phyloP scores from a whole-genome alignment of 768 basidiomycete genomes.

The Chalciporus chontae region DNA sequence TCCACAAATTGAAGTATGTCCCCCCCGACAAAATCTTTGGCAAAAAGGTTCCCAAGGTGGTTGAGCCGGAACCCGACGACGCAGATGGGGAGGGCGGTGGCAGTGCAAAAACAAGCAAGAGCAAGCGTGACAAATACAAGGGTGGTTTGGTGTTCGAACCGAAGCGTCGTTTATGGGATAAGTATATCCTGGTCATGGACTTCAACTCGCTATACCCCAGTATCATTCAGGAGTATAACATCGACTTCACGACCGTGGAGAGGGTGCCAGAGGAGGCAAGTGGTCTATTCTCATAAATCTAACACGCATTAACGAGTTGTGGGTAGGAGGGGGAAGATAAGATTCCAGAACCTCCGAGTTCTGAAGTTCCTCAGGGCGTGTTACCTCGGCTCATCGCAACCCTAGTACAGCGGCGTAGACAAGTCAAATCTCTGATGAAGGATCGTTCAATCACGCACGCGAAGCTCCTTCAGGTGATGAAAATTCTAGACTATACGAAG shows the following conservation, averaged over 20 bases:
- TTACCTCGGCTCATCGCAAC: slow-evolving; percentile 98
- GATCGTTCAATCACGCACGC: slow-evolving; percentile 68
- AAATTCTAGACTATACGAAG: neutral
- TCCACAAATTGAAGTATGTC: slow-evolving; percentile 93
- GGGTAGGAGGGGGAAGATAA: slow-evolving; percentile 66
- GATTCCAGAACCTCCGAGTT: slow-evolving; percentile 82
- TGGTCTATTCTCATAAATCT: neutral
- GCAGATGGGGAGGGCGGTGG: slow-evolving; percentile 43
- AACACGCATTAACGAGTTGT: neutral
- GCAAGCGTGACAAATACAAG: slow-evolving; percentile 93
- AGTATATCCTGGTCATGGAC: slow-evolving; percentile 97
- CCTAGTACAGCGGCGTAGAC: slow-evolving; percentile 82
- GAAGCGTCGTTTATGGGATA: slow-evolving; percentile 94
- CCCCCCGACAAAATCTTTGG: slow-evolving; percentile 93
- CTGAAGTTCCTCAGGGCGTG: slow-evolving; percentile 75
- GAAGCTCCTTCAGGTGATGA: slow-evolving; percentile 75
- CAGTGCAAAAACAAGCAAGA: slow-evolving; percentile 49
- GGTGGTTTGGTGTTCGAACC: slow-evolving; percentile 98
- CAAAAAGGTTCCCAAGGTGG: slow-evolving; percentile 58
- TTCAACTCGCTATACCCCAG: slow-evolving; percentile 99
- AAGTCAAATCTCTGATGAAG: slow-evolving; percentile 95
- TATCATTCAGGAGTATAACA: slow-evolving; percentile 99
- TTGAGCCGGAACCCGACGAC: slow-evolving; percentile 51
- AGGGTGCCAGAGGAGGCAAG: slow-evolving; percentile 56
- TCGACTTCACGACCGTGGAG: slow-evolving; percentile 96